These are phyloP conservation scores for Daldinia eschscholtzii DNA, from an alignment of 2,329 filamentous ascomycete genomes.

Conservation along the genomic window DNA sequence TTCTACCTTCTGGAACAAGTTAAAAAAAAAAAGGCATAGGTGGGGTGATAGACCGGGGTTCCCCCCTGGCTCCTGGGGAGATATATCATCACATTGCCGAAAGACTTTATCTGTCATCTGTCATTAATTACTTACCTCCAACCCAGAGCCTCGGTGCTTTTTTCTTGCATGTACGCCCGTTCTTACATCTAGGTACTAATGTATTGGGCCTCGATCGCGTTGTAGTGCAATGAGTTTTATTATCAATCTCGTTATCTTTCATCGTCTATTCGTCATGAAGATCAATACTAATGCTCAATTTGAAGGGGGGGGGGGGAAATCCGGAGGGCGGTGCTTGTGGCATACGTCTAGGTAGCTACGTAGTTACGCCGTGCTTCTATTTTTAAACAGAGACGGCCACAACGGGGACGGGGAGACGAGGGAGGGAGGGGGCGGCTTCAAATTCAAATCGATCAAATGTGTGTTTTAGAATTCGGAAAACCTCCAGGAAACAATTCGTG, in stretches of 20 bases:
- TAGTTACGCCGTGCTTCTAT: slow-evolving; percentile 35
- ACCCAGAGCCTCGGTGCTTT: slow-evolving; percentile 38
- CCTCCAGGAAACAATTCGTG: slow-evolving; percentile 20
- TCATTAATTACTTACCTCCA: slow-evolving; percentile 29
- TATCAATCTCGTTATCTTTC: slow-evolving; percentile 20
- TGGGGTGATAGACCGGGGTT: slow-evolving; percentile 34
- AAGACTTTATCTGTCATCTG: slow-evolving; percentile 38
- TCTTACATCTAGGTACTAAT: slow-evolving; percentile 5
- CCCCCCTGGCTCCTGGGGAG: slow-evolving; percentile 17
- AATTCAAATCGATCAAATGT: slow-evolving; percentile 31
- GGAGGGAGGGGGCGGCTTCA: slow-evolving; percentile 1
- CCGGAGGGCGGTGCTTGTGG: slow-evolving; percentile 21
- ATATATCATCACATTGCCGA: slow-evolving; percentile 39
- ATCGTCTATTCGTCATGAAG: slow-evolving; percentile 22
- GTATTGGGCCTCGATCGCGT: slow-evolving; percentile 25
- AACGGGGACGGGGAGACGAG: slow-evolving; percentile 13
- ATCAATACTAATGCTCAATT: slow-evolving; percentile 23
- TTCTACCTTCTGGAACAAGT: slow-evolving; percentile 45
- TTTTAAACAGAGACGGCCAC: slow-evolving; percentile 31
- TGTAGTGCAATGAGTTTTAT: slow-evolving; percentile 25
- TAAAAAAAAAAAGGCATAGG: slow-evolving; percentile 30
- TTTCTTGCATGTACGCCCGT: slow-evolving; percentile 37
- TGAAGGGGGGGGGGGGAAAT: slow-evolving; percentile 8
- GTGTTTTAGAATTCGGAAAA: slow-evolving; percentile 34
- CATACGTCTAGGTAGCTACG: slow-evolving; percentile 11